A percentile compares a stretch with the other conserved stretches of the same genome.
These are phyloP conservation scores for Plasmodium blacklocki DNA, from an alignment of 169 alveolate species.

Conservation along the genomic window DNA sequence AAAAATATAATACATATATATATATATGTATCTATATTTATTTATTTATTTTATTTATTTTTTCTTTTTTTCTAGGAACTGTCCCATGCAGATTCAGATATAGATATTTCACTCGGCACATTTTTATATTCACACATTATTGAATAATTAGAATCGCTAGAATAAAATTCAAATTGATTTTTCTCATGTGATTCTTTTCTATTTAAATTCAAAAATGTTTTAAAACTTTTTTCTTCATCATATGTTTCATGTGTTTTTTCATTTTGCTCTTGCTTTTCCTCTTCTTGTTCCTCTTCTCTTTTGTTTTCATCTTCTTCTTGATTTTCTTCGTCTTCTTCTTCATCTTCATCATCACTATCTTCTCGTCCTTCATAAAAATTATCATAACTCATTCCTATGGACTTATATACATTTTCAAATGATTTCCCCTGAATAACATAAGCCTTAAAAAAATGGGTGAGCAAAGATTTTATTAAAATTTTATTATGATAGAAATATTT, in stretches of 20 bases:
- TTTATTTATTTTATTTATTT: background rate
- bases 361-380: conserved; percentile 9
- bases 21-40: background rate
- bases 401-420: conserved; percentile 17
- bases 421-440: conserved; percentile 18
- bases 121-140: conserved; percentile 51
- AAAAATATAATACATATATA: background rate
- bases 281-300: background rate
- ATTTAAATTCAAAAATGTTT: background rate
- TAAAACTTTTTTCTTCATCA: background rate
- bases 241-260: background rate
- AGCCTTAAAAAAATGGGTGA: conserved; percentile 62
- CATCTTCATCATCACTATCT: conserved; percentile 10
- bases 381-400: conserved; percentile 19
- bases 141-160: conserved; percentile 74
- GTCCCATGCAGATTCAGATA: conserved; percentile 73
- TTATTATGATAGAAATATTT: conserved; percentile 43
- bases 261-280: background rate
- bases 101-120: conserved; percentile 72
- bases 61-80: background rate
- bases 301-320: background rate
- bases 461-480: conserved; percentile 24
- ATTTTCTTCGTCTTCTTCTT: conserved; percentile 21
- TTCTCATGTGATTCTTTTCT: conserved; percentile 1
- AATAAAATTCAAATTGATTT: conserved; percentile 12